These are phyloP conservation scores for Citrus unshiu DNA, from an alignment of 345 rosid species.

Conservation along the genomic window DNA sequence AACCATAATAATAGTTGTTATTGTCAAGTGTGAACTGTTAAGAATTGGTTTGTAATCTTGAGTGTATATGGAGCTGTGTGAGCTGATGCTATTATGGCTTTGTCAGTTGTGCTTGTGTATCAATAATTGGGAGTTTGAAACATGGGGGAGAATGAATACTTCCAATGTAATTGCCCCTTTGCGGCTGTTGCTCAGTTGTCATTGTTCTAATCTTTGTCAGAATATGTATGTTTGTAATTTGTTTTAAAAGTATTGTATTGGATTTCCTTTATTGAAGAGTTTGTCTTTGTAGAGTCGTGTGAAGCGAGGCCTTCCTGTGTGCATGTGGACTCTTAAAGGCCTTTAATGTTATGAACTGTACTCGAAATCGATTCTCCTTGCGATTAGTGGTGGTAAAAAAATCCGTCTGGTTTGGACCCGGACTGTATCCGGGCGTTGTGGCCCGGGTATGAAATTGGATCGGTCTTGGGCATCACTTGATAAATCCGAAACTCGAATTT, in stretches of 20 bases:
- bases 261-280: background rate
- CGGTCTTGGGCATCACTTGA: too few species aligned
- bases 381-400: too few species aligned
- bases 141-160: background rate
- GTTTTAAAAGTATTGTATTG: background rate
- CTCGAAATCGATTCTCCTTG: too few species aligned
- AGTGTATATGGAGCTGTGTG: background rate
- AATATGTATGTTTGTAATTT: background rate
- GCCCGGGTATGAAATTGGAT: too few species aligned
- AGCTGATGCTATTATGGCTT: background rate
- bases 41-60: background rate
- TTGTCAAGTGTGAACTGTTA: background rate
- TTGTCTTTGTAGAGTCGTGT: background rate
- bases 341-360: too few species aligned
- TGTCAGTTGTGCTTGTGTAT: background rate
- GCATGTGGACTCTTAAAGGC: too few species aligned
- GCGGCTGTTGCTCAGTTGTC: background rate
- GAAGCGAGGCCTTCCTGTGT: too few species aligned
- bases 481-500: too few species aligned
- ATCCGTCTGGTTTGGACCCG: too few species aligned
- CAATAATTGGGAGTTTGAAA: background rate
- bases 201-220: background rate
- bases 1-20: background rate
- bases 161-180: background rate
- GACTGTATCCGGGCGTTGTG: too few species aligned